These are phyloP conservation scores for Martiniozyma asiatica DNA, from an alignment of 1,139 yeast genomes.

Conservation along the genomic window DNA sequence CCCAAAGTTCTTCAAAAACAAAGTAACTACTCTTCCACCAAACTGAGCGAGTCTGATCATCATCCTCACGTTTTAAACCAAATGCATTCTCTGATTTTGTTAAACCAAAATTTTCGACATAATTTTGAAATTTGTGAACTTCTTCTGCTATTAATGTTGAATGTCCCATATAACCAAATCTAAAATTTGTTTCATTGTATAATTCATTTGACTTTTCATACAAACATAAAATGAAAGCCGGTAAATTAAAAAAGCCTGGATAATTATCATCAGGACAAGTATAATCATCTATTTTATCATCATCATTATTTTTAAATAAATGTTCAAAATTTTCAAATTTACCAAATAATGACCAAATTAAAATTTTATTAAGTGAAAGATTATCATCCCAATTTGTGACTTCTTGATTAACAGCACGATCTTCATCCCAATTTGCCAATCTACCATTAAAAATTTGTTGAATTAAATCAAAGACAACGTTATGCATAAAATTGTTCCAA, in stretches of 20 bases:
- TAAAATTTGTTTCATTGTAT: slow-evolving; percentile 35
- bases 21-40: slow-evolving; percentile 21
- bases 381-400: slow-evolving; percentile 23
- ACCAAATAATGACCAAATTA: slow-evolving; percentile 24
- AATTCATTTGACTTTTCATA: slow-evolving; percentile 62
- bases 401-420: slow-evolving; percentile 21
- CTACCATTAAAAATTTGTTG: slow-evolving; percentile 88
- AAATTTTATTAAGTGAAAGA: slow-evolving; percentile 20
- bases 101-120: slow-evolving; percentile 23
- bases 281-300: slow-evolving; percentile 5
- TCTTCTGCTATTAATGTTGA: slow-evolving; percentile 91
- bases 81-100: slow-evolving; percentile 22
- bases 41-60: slow-evolving; percentile 17
- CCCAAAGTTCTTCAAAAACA: slow-evolving; percentile 21
- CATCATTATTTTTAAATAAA: slow-evolving; percentile 1
- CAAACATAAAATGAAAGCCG: slow-evolving; percentile 27
- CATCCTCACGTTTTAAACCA: slow-evolving; percentile 19
- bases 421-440: slow-evolving; percentile 24
- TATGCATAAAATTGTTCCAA: slow-evolving; percentile 96
- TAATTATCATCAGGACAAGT: slow-evolving; percentile 11
- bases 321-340: slow-evolving; percentile 14
- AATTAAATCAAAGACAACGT: slow-evolving; percentile 94
- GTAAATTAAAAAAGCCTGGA: slow-evolving; percentile 23
- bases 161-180: slow-evolving; percentile 96
- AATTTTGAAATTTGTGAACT: slow-evolving; percentile 69